Conservation (phyloP, 805 yeast species). For the Clavispora santaluciae region DNA sequence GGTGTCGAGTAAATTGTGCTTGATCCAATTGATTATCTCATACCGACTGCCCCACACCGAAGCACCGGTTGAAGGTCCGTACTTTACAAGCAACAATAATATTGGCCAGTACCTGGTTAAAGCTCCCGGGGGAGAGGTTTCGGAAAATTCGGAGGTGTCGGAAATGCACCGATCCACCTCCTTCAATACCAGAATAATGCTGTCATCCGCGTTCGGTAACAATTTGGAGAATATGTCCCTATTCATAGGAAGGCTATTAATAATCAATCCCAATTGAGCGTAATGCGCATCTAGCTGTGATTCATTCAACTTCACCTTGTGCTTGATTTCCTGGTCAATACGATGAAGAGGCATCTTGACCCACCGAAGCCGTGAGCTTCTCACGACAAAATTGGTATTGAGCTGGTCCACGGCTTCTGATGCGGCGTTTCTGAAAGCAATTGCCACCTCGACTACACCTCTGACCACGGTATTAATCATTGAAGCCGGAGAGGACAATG, state of each 20-base stretch:
- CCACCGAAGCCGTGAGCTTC: conserved; percentile 10
- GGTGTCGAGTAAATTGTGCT: conserved; percentile 59
- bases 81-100: conserved; percentile 33
- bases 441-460: not conserved
- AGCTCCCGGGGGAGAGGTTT: conserved; percentile 11
- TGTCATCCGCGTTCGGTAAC: conserved; percentile 4
- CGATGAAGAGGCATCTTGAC: conserved; percentile 16
- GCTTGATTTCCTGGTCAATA: conserved; percentile 24
- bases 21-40: conserved; percentile 52
- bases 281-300: conserved; percentile 21
- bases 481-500: not conserved
- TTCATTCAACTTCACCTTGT: conserved; percentile 18
- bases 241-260: conserved; percentile 16
- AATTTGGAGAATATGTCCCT: conserved; percentile 1
- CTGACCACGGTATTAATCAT: not conserved
- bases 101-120: conserved; percentile 62
- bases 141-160: conserved; percentile 1
- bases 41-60: conserved; percentile 47
- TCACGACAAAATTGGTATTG: conserved; percentile 11
- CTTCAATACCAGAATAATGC: not conserved
- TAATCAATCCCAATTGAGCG: conserved; percentile 20
- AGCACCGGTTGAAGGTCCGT: conserved; percentile 49
- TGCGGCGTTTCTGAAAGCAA: conserved; percentile 1
- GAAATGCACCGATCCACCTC: conserved; percentile 4
- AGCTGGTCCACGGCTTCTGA: conserved; percentile 3